Conservation (phyloP, 805 yeast species). For the Myxozyma kluyveri region DNA sequence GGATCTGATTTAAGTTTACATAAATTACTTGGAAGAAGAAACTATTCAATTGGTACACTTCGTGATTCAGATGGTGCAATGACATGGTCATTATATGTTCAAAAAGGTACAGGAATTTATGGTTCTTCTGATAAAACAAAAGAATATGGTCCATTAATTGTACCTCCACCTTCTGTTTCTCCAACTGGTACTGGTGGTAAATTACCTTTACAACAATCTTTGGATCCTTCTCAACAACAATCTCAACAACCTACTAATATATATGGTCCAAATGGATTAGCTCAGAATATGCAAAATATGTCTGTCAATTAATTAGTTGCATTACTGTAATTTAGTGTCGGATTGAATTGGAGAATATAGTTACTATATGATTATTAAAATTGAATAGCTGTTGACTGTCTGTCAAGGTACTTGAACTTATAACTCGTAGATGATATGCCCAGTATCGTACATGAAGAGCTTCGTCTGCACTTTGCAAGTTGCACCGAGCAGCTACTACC, state of each 20-base stretch:
- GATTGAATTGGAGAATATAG: too few species aligned
- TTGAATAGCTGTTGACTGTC: too few species aligned
- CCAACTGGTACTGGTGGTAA: not conserved
- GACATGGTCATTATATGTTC: constrained; percentile 29
- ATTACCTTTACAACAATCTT: not conserved
- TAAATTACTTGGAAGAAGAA: constrained; percentile 21
- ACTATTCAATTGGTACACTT: constrained; percentile 20
- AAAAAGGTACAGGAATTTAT: constrained; percentile 9
- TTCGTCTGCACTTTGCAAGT: too few species aligned
- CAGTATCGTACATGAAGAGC: too few species aligned
- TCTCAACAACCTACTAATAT: not conserved
- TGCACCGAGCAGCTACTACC: too few species aligned
- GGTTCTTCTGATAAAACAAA: constrained; percentile 15
- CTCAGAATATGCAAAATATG: constrained; percentile 12
- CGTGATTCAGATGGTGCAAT: constrained; percentile 11
- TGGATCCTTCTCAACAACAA: constrained; percentile 9
- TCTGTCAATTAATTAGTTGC: not conserved
- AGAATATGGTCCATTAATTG: constrained; percentile 25
- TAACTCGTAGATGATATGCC: too few species aligned
- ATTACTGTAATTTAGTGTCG: not conserved
- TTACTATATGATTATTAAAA: too few species aligned
- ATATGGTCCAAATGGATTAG: constrained; percentile 15
- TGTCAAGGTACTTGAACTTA: too few species aligned
- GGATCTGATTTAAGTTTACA: constrained; percentile 22
- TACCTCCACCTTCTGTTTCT: constrained; percentile 10